Conservation (phyloP, 345 rosid genomes). For the Gossypium sturtianum region DNA sequence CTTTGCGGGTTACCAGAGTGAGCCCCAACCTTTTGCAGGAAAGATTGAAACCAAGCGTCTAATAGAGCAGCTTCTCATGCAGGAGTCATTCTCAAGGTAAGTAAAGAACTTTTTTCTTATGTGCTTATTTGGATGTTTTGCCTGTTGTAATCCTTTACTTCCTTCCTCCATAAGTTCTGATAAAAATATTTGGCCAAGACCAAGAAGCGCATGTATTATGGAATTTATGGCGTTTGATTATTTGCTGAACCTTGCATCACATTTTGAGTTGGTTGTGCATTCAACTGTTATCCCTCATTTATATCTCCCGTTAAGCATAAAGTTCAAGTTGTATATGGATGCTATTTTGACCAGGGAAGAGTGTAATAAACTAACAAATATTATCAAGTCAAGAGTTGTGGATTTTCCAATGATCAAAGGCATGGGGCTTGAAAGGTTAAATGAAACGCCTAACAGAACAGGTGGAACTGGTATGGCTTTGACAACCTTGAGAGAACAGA, state of each 20-base stretch:
- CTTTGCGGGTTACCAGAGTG: slow-evolving; percentile 13
- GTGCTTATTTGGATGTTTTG: slow-evolving; percentile 10
- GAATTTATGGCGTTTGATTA: background rate
- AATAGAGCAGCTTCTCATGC: slow-evolving; percentile 74
- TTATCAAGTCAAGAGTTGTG: slow-evolving; percentile 73
- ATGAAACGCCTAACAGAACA: slow-evolving; percentile 19
- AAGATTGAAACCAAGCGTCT: slow-evolving; percentile 49
- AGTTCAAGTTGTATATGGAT: slow-evolving; percentile 15
- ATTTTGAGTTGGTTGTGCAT: background rate
- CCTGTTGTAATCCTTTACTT: background rate
- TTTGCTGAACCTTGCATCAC: background rate
- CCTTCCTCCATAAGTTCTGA: background rate
- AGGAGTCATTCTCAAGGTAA: slow-evolving; percentile 81
- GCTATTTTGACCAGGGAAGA: slow-evolving; percentile 69
- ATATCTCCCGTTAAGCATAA: background rate
- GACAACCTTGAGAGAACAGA: slow-evolving; percentile 14
- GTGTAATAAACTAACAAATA: slow-evolving; percentile 48
- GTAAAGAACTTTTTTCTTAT: slow-evolving; percentile 10
- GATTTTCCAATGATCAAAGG: slow-evolving; percentile 27
- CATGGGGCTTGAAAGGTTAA: slow-evolving; percentile 22
- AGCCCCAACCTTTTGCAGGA: slow-evolving; percentile 24
- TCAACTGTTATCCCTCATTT: background rate
- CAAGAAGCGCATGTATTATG: background rate
- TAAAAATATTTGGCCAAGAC: background rate
- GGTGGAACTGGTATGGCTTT: slow-evolving; percentile 36